Base-by-base conservation (phyloP, 495 filamentous ascomycete genomes). In the Podospora comata region DNA sequence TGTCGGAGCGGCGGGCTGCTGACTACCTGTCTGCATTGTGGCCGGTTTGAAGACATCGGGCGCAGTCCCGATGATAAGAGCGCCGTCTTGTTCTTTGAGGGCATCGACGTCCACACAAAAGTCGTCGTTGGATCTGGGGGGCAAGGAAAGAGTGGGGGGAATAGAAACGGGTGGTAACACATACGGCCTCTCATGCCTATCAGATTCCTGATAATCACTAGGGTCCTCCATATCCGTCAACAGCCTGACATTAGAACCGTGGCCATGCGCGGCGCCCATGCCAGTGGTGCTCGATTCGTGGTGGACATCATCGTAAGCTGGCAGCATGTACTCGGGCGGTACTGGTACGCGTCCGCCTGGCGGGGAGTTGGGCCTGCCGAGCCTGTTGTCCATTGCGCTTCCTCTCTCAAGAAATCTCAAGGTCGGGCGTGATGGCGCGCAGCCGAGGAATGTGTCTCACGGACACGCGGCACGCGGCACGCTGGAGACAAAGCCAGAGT, bases 211-310 rank as follows among this genome's bases (percentile, higher is more conserved):
- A 39, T 71, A 62, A 53, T 64, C 71, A 34, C 75, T 58, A 32
- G 76, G 74, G 34, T 84, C 82, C 57, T 85, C 84, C 73, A 84
- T 78, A 15, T 80, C 83, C 32, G 83, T 87, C 73, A 87, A 73
- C 71, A 87, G 75, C 58, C 85, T 79, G n/a, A 85, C 77, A 67
- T 73, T 79, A 60, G 76, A 76, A 64, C 75, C 76, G 70, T 77
- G 79, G 67, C 71, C 71, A 48, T 69, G 66, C 64, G 64, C 5
- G 20, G 30, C 68, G 34, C 75, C 67, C 72, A 60, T 71, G 39
- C 72, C 75, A 68, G 71, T 78, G 5, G 78, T 73, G 9, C 79
- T 82, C 28, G 78, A 72, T 66, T 79, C 75, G 66, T 16, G 59
- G 30, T 83, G 76, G 23, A 82, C 77, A 18, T 85, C 84, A 70